Base-by-base conservation (phyloP, 192 early-diverging fungal species). In the Dissophora ornata region DNA sequence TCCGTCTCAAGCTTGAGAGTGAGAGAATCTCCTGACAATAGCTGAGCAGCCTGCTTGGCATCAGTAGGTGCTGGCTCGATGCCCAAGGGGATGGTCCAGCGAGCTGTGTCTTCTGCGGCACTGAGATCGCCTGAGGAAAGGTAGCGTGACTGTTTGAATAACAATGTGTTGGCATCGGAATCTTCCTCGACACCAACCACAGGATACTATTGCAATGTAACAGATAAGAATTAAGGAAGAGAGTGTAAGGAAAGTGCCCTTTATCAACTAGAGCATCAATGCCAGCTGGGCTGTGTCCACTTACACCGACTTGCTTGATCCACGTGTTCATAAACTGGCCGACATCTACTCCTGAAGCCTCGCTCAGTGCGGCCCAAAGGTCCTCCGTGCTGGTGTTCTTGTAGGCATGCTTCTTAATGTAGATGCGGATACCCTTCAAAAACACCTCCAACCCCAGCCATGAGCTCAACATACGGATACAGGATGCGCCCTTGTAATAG, bases 391-490 rank as follows among this genome's bases (percentile, higher is more conserved):
- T 89, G 12, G 96, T 92, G 81, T 97, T 97, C 63, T 84, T 79
- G 73, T 88, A 96, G 66, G 88, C 86, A 85, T 95, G 93, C 71
- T 89, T 87, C 57, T 93, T 86, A 44, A 98, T 82, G 80, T 98
- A 94, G 8, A 83, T 79, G 50, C 87, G 85, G 13, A 93, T 82
- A 52, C 91, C 92, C 45, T 86, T 77, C 58, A 92, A 81, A 79
- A 94, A 92, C 19, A 81, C 85, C 29, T 94, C 85, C 12, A 85
- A 81, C 11, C 89, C 90, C 0, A 94, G 67, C 77, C 85, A 92
- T 13, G 90, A 85, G 63, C 90, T 91, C 57, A 98, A 80, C 96
- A 97, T 97, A 46, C 95, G 90, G 54, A 98, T 98, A 46, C 96
- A 94, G 45, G 89, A 91, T 7, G 93, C 95, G 19, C 97, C 97